Conservation (phyloP, 208 protist genomes). For the Sergeia podlipaevii region DNA sequence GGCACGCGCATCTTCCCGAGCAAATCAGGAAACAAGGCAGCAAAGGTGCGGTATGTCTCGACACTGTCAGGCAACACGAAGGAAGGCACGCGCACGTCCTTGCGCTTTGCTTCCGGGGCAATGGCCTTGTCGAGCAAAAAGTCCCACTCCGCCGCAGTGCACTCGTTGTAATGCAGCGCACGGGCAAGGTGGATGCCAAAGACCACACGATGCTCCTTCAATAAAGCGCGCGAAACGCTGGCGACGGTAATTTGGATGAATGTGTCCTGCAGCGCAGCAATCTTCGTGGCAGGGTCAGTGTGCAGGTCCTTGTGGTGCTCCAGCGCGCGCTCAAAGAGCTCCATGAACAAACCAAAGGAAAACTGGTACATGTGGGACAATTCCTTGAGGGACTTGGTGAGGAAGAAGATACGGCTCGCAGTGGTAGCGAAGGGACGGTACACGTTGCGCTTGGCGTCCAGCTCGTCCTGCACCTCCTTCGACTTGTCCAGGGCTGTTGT, state of each 20-base stretch:
- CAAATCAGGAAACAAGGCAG: slow-evolving; percentile 76
- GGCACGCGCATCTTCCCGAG: slow-evolving; percentile 62
- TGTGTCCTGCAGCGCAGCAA: slow-evolving; percentile 60
- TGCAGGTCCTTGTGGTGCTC: slow-evolving; percentile 57
- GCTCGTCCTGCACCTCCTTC: slow-evolving; percentile 80
- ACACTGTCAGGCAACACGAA: slow-evolving; percentile 88
- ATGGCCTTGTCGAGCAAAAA: slow-evolving; percentile 86
- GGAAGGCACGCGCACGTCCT: slow-evolving; percentile 67
- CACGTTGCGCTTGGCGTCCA: slow-evolving; percentile 94
- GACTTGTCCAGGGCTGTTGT: slow-evolving; percentile 82
- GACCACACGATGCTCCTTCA: slow-evolving; percentile 95
- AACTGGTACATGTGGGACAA: slow-evolving; percentile 98
- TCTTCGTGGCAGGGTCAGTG: slow-evolving; percentile 85
- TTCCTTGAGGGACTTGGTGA: slow-evolving; percentile 83
- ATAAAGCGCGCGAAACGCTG: slow-evolving; percentile 84
- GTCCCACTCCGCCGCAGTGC: slow-evolving; percentile 87
- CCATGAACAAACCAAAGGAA: slow-evolving; percentile 91
- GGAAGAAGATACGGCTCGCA: slow-evolving; percentile 92
- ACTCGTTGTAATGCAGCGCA: slow-evolving; percentile 61
- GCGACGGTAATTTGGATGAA: slow-evolving; percentile 86
- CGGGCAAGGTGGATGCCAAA: slow-evolving; percentile 95
- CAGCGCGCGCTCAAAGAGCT: slow-evolving; percentile 72
- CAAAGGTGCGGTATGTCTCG: slow-evolving; percentile 73
- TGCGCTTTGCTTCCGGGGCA: slow-evolving; percentile 53
- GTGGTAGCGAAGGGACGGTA: slow-evolving; percentile 93